These are phyloP conservation scores for Phoma sp. DNA, from an alignment of 2,329 filamentous ascomycete species.

Conservation along the genomic window DNA sequence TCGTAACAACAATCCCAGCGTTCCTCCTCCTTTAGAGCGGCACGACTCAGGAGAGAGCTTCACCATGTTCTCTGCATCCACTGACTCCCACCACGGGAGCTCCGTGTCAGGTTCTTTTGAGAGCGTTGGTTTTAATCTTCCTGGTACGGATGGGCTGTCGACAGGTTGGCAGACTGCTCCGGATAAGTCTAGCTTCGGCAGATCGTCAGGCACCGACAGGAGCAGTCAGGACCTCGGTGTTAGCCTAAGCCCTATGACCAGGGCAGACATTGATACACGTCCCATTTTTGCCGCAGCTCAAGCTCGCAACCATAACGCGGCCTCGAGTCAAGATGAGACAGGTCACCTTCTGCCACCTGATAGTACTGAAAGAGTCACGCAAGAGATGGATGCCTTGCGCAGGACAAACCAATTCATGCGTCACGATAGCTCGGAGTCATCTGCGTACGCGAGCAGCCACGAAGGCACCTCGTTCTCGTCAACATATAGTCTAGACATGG, in stretches of 20 bases:
- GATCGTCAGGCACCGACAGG: conserved; percentile 12
- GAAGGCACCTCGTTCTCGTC: conserved; percentile 35
- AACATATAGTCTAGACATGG: conserved; percentile 44
- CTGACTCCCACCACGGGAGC: conserved; percentile 60
- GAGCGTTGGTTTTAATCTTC: conserved; percentile 38
- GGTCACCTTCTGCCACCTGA: conserved; percentile 24
- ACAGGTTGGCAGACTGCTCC: conserved; percentile 35
- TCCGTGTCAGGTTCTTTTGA: conserved; percentile 61
- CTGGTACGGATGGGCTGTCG: conserved; percentile 32
- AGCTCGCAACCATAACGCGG: conserved; percentile 16
- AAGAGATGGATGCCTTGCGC: conserved; percentile 47
- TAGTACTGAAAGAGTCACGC: conserved; percentile 41
- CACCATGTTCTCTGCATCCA: conserved; percentile 67
- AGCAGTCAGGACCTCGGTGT: conserved; percentile 18
- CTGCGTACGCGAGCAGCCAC: conserved; percentile 44
- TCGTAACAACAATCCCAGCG: conserved; percentile 42
- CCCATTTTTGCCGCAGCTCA: conserved; percentile 21
- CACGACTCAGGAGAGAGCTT: conserved; percentile 68
- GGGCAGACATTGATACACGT: conserved; percentile 38
- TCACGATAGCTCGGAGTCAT: conserved; percentile 49
- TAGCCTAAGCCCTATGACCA: conserved; percentile 30
- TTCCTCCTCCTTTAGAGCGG: conserved; percentile 50
- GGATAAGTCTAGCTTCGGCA: conserved; percentile 44
- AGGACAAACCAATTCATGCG: conserved; percentile 50
- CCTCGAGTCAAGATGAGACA: conserved; percentile 21